Conservation (phyloP, 2,329 filamentous ascomycete species). For the Blumeriella jaapii region DNA sequence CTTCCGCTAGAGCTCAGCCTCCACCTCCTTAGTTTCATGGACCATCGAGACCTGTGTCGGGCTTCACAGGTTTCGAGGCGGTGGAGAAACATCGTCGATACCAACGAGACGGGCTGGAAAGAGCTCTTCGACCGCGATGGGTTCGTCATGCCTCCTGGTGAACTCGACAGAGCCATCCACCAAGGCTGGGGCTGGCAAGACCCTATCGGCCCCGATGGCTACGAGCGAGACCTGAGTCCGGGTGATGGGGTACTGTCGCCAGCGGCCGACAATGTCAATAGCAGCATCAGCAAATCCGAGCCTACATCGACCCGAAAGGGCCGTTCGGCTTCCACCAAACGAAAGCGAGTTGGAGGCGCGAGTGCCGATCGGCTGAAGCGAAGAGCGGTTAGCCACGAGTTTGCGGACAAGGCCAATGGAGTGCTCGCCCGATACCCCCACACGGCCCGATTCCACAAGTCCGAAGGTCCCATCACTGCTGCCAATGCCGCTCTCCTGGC, state of each 20-base stretch:
- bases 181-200: slow-evolving; percentile 99
- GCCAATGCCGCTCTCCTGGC: slow-evolving; percentile 75
- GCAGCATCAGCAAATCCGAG: slow-evolving; percentile 13
- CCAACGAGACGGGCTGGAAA: slow-evolving; percentile 94
- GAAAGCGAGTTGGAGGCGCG: slow-evolving; percentile 21
- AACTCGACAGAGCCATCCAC: slow-evolving; percentile 72
- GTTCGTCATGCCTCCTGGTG: slow-evolving; percentile 65
- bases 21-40: slow-evolving; percentile 77
- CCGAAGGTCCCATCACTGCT: slow-evolving; percentile 76
- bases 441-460: slow-evolving; percentile 29
- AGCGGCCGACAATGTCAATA: slow-evolving; percentile 35
- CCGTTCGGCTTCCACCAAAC: slow-evolving; percentile 24
- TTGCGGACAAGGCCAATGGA: slow-evolving; percentile 19
- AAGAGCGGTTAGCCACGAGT: slow-evolving; percentile 22
- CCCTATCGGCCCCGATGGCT: slow-evolving; percentile 61
- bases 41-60: slow-evolving; percentile 74
- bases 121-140: slow-evolving; percentile 78
- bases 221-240: slow-evolving; percentile 67
- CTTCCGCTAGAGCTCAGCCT: slow-evolving; percentile 80
- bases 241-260: slow-evolving; percentile 36
- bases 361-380: slow-evolving; percentile 24
- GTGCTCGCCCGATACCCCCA: slow-evolving; percentile 16
- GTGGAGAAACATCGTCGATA: slow-evolving; percentile 84
- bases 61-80: slow-evolving; percentile 89
- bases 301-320: slow-evolving; percentile 15